These are phyloP conservation scores for Ophiognomonia clavigignenti-juglandacearum DNA, from an alignment of 2,329 filamentous ascomycete genomes.

Conservation along the genomic window DNA sequence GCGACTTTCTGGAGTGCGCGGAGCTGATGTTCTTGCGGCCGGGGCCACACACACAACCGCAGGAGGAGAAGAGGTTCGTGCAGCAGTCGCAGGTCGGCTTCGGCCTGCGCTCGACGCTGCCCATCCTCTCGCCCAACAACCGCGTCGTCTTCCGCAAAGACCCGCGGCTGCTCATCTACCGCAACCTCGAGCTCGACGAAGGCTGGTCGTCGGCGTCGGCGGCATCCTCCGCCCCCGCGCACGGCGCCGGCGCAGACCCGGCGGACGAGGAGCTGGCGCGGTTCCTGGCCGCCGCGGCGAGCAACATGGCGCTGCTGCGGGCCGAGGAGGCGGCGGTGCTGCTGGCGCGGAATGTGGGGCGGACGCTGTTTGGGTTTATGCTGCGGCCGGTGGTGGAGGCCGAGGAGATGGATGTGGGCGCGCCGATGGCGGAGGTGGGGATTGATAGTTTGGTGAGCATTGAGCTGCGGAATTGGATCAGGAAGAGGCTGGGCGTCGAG, in stretches of 20 bases:
- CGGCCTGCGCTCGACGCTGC: background rate
- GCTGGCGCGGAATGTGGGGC: conserved; percentile 7
- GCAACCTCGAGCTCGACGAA: conserved; percentile 3
- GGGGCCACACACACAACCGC: background rate
- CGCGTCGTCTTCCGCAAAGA: conserved; percentile 5
- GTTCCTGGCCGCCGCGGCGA: background rate
- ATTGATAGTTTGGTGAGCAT: conserved; percentile 12
- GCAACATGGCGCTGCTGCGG: conserved; percentile 1
- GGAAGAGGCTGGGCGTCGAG: conserved; percentile 5
- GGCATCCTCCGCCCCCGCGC: background rate
- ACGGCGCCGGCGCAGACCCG: too few species aligned
- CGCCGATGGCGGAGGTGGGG: conserved; percentile 6
- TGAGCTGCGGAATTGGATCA: conserved; percentile 11
- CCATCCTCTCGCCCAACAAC: conserved; percentile 7
- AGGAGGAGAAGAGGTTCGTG: background rate
- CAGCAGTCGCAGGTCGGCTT: background rate
- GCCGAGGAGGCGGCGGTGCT: conserved; percentile 2
- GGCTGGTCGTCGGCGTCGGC: too few species aligned
- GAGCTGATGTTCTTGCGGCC: background rate
- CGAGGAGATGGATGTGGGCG: conserved; percentile 4
- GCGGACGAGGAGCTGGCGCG: conserved; percentile 1
- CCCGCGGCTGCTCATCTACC: conserved; percentile 11
- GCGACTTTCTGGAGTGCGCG: background rate
- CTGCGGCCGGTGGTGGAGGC: conserved; percentile 7
- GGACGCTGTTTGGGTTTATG: conserved; percentile 7